Evolutionary conservation across 805 yeast genomes (phyloP).

Genomic region (Ogataea paraovalis): DNA sequence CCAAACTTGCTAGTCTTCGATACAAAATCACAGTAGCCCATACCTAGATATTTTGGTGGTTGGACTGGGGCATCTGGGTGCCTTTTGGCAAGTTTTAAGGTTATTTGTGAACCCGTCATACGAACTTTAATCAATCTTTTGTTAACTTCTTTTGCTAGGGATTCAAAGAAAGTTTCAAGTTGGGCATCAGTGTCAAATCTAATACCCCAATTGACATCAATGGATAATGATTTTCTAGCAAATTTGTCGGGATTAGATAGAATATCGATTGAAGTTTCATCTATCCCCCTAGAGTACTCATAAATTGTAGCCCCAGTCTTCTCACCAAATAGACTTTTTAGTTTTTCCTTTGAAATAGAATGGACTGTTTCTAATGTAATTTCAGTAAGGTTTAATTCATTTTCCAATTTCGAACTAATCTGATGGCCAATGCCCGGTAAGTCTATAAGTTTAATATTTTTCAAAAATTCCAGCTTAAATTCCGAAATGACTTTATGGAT

Average conservation of each 20-base stretch:
- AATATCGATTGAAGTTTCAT: constrained; percentile 56
- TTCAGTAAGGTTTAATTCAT: constrained; percentile 25
- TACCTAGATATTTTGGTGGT: constrained; percentile 78
- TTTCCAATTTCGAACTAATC: constrained; percentile 42
- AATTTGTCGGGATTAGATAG: constrained; percentile 44
- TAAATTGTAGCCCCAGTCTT: constrained; percentile 66
- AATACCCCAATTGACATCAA: constrained; percentile 90
- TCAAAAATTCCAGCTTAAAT: constrained; percentile 32
- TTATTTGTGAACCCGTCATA: constrained; percentile 51
- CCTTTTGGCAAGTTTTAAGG: constrained; percentile 63
- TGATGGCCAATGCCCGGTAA: constrained; percentile 65
- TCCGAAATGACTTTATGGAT: constrained; percentile 34
- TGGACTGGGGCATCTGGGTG: constrained; percentile 64
- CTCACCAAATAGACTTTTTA: constrained; percentile 55
- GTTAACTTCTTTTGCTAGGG: constrained; percentile 57
- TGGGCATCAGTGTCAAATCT: constrained; percentile 60
- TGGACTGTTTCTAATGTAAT: constrained; percentile 39
- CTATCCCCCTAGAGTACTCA: constrained; percentile 63
- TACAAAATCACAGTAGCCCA: constrained; percentile 71
- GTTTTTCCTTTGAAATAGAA: constrained; percentile 28
- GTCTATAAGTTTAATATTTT: constrained; percentile 34
- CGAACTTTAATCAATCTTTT: constrained; percentile 44
- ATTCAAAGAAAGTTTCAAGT: constrained; percentile 57
- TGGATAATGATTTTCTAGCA: constrained; percentile 72
- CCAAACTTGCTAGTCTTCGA: constrained; percentile 61